phyloP scores from a whole-genome alignment of 2,329 filamentous ascomycete genomes.

The Hypoxylon rubiginosum region DNA sequence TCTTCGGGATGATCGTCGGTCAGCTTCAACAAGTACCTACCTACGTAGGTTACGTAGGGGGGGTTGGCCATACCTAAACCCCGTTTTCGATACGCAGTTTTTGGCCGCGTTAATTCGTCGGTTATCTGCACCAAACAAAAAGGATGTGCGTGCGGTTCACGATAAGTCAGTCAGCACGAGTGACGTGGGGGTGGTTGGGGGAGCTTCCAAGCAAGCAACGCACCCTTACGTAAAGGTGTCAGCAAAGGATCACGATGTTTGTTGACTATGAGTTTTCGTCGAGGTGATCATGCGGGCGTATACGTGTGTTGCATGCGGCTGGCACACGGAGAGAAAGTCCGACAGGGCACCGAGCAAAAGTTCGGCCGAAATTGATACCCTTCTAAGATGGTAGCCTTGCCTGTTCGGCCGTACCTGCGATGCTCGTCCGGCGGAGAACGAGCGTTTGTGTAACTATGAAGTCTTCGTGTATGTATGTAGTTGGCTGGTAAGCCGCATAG shows the following conservation, averaged over 20 bases:
- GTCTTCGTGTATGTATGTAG: constrained; percentile 8
- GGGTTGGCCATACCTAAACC: constrained; percentile 2
- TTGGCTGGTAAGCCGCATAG: neutral
- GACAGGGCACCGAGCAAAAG: constrained; percentile 10
- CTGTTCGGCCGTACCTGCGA: constrained; percentile 17
- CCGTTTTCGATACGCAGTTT: neutral
- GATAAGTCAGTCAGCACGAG: neutral
- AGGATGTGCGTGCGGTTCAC: neutral
- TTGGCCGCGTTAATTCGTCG: neutral
- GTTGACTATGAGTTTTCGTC: constrained; percentile 5
- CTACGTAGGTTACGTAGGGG: constrained; percentile 18
- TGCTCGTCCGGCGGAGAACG: neutral
- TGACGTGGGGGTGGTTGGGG: constrained; percentile 12
- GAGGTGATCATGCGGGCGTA: constrained; percentile 23
- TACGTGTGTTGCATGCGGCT: constrained; percentile 16
- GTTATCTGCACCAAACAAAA: constrained; percentile 2
- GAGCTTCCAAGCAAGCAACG: neutral
- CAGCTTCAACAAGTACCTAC: constrained; percentile 10
- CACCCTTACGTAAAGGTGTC: constrained; percentile 17
- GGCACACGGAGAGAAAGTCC: constrained; percentile 26
- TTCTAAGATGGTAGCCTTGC: constrained; percentile 20
- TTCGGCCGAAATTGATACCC: constrained; percentile 27
- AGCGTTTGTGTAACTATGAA: constrained; percentile 24
- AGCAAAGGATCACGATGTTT: constrained; percentile 10
- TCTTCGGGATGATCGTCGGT: constrained; percentile 3